phyloP scores from a whole-genome alignment of 2,329 filamentous ascomycete genomes.

The Alternaria arborescens region DNA sequence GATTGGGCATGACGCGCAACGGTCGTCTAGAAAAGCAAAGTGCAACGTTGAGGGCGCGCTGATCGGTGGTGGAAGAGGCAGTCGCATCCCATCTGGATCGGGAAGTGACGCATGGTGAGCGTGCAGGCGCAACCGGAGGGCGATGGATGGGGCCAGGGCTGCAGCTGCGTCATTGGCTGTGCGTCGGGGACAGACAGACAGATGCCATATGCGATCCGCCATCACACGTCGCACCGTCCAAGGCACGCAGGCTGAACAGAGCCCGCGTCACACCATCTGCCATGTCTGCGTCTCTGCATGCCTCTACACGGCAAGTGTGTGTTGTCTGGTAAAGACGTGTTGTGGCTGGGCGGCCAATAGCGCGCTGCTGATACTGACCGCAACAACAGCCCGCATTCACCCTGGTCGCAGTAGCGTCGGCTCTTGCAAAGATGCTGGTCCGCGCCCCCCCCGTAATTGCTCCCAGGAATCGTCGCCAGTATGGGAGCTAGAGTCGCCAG shows the following conservation, averaged over 20 bases:
- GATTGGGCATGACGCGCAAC: slow-evolving; percentile 22
- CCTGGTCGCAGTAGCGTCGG: slow-evolving; percentile 23
- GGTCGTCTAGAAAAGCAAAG: slow-evolving; percentile 2
- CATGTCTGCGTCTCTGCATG: background rate
- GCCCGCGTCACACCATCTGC: slow-evolving; percentile 2
- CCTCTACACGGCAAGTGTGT: slow-evolving; percentile 13
- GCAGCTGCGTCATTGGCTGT: slow-evolving; percentile 23
- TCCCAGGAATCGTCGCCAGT: slow-evolving; percentile 14
- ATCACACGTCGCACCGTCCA: background rate
- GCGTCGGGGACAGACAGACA: background rate
- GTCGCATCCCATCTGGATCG: slow-evolving; percentile 18
- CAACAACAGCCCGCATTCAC: slow-evolving; percentile 20
- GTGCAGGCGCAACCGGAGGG: slow-evolving; percentile 10
- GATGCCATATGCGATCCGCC: background rate
- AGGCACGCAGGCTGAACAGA: background rate
- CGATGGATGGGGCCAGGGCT: slow-evolving; percentile 5
- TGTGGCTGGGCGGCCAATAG: slow-evolving; percentile 22
- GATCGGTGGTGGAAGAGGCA: slow-evolving; percentile 8
- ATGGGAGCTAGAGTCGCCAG: slow-evolving; percentile 36
- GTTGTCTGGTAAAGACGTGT: slow-evolving; percentile 5
- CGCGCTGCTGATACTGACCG: slow-evolving; percentile 23
- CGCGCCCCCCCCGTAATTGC: slow-evolving; percentile 31
- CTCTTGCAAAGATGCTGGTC: slow-evolving; percentile 21
- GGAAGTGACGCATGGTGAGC: slow-evolving; percentile 13
- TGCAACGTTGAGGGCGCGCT: background rate